These are phyloP conservation scores for Prunus campanulata DNA, from an alignment of 306 rosid species.

Conservation along the genomic window DNA sequence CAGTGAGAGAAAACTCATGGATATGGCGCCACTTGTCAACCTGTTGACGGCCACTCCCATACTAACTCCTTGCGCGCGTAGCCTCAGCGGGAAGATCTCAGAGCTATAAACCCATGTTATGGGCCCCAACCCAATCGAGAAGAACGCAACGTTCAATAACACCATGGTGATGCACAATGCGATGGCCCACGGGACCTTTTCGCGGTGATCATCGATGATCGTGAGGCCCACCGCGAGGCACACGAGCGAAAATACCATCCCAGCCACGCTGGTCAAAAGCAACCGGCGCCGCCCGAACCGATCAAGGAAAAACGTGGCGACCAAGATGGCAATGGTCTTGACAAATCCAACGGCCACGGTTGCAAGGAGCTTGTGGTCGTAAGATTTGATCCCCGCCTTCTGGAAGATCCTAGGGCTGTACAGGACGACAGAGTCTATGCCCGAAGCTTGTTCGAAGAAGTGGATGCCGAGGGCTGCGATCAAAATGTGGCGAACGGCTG, in stretches of 20 bases:
- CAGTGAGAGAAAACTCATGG: conserved; percentile 47
- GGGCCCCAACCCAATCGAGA: conserved; percentile 71
- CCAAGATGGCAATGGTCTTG: conserved; percentile 43
- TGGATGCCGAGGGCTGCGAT: conserved; percentile 51
- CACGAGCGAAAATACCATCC: conserved; percentile 48
- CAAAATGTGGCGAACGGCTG: conserved; percentile 50
- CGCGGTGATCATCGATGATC: no score
- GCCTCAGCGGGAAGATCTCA: conserved; percentile 55
- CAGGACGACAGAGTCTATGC: conserved; percentile 59
- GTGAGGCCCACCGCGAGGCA: no score
- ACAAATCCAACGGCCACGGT: conserved; percentile 61
- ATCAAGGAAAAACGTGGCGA: conserved; percentile 55
- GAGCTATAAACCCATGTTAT: conserved; percentile 65
- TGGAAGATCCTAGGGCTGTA: conserved; percentile 57
- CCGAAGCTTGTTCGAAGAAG: conserved; percentile 61
- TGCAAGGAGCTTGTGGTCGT: conserved; percentile 30
- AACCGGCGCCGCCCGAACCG: conserved; percentile 54
- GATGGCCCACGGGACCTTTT: no score
- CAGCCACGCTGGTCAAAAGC: conserved; percentile 43
- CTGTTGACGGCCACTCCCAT: conserved; percentile 55
- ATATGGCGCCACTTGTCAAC: conserved; percentile 45
- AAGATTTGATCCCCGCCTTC: conserved; percentile 47
- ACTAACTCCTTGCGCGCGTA: conserved; percentile 59
- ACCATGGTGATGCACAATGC: no score
- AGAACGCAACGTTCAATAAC: conserved; percentile 6